Percentiles rank a stretch among this genome's conserved stretches.
Evolutionary conservation across 139 green algal species (phyloP).

Genomic region (Ostreobium quekettii): DNA sequence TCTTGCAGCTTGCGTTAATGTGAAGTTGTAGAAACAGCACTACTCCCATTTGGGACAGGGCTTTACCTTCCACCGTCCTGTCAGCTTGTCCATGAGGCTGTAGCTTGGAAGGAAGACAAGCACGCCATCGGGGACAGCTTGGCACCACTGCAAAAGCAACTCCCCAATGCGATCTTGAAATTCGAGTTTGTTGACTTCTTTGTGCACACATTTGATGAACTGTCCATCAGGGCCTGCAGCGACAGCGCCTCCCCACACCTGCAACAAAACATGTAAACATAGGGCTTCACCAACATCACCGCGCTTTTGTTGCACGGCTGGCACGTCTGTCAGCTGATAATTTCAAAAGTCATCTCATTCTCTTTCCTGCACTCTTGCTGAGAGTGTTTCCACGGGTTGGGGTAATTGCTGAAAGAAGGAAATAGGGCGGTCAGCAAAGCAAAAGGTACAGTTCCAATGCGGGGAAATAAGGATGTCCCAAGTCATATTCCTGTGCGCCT

Average conservation of each 20-base stretch:
- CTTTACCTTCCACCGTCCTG: conserved; percentile 60
- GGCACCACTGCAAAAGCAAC: conserved; percentile 37
- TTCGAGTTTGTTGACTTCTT: conserved; percentile 11
- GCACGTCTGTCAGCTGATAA: too few relatives aligned
- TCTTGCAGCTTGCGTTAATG: too few relatives aligned
- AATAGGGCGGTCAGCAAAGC: too few relatives aligned
- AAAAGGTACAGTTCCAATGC: too few relatives aligned
- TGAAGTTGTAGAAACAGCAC: too few relatives aligned
- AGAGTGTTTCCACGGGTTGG: too few relatives aligned
- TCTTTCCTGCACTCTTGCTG: too few relatives aligned
- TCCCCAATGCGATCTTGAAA: conserved; percentile 56
- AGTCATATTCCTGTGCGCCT: too few relatives aligned
- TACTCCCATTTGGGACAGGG: background rate
- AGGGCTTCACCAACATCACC: background rate
- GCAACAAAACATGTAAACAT: conserved; percentile 3
- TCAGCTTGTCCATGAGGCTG: conserved; percentile 67
- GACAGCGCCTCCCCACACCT: conserved; percentile 14
- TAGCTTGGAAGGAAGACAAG: conserved; percentile 91
- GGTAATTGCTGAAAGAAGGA: too few relatives aligned
- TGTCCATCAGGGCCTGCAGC: background rate
- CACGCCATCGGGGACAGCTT: conserved; percentile 74
- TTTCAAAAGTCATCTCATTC: too few relatives aligned
- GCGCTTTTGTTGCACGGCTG: background rate
- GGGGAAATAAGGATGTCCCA: too few relatives aligned
- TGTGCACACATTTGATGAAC: conserved; percentile 1